Evolutionary conservation across 1,284 basidiomycete genomes (phyloP).

Genomic region (Ceratobasidium papillatum): DNA sequence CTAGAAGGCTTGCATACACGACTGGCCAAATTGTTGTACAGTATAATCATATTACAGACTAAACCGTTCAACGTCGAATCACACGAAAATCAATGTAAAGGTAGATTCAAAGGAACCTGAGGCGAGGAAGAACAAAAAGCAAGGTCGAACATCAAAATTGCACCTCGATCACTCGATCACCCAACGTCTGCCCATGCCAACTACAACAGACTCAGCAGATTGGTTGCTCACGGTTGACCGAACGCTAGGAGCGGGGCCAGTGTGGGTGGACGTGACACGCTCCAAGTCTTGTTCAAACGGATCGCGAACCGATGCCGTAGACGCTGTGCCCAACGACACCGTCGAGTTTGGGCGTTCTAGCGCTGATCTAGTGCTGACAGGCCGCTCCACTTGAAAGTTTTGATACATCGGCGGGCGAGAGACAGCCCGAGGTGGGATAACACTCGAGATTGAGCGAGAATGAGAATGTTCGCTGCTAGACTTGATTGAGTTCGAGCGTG

Average conservation of each 20-base stretch:
- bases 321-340: not conserved
- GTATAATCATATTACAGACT: constrained; percentile 22
- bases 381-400: constrained; percentile 26
- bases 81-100: constrained; percentile 16
- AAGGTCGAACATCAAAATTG: constrained; percentile 1
- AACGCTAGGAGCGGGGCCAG: not conserved
- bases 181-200: constrained; percentile 45
- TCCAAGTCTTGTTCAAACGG: constrained; percentile 36
- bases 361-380: not conserved
- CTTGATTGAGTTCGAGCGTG: constrained; percentile 6
- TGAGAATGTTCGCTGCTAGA: constrained; percentile 30
- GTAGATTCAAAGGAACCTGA: not conserved
- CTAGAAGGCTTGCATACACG: constrained; percentile 38
- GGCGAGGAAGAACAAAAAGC: not conserved
- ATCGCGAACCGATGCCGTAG: constrained; percentile 7
- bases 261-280: constrained; percentile 8
- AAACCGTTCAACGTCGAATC: not conserved
- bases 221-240: constrained; percentile 29
- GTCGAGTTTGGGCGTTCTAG: not conserved
- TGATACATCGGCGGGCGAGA: constrained; percentile 3
- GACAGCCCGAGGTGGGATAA: constrained; percentile 50
- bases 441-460: constrained; percentile 38
- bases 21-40: constrained; percentile 32
- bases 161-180: constrained; percentile 46
- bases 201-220: constrained; percentile 13